Conservation (phyloP, 495 filamentous ascomycete genomes). For the Penicillium coprophilum region DNA sequence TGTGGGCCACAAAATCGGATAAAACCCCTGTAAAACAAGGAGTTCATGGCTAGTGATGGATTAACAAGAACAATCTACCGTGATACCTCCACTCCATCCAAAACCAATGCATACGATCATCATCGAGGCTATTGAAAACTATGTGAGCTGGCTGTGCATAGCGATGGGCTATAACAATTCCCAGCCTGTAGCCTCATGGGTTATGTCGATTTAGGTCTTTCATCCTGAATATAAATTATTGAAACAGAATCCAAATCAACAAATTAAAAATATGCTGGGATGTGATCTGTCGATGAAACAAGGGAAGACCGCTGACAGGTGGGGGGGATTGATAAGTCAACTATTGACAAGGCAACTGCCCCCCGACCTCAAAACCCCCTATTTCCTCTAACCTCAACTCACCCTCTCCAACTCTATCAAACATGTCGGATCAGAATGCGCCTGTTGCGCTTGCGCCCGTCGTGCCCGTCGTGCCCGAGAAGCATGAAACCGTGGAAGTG, state of each 20-base stretch:
- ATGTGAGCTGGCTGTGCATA: too few species aligned
- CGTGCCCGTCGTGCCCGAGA: conserved; percentile 10
- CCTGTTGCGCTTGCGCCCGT: conserved; percentile 1
- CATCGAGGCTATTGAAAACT: too few species aligned
- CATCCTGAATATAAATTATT: background rate
- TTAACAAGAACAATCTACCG: too few species aligned
- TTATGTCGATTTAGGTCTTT: too few species aligned
- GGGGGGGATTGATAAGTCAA: conserved; percentile 20
- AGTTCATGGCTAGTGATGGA: too few species aligned
- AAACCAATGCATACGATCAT: too few species aligned
- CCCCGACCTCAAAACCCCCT: conserved; percentile 20
- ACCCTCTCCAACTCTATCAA: conserved; percentile 17
- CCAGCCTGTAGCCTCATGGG: too few species aligned
- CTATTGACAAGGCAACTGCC: conserved; percentile 23
- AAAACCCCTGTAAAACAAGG: too few species aligned
- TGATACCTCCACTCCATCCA: too few species aligned
- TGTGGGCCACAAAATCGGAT: too few species aligned
- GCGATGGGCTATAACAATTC: too few species aligned
- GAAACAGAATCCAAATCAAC: too few species aligned
- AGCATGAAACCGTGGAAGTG: conserved; percentile 15
- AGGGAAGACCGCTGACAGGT: conserved; percentile 13
- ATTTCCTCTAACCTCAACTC: conserved; percentile 7
- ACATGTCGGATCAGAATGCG: conserved; percentile 25
- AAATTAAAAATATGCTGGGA: background rate
- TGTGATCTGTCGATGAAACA: conserved; percentile 12